A percentile compares a stretch with the other conserved stretches of the same genome.
Evolutionary conservation across 2,329 filamentous ascomycete species (phyloP).

Genomic region (Esteya vermicola): DNA sequence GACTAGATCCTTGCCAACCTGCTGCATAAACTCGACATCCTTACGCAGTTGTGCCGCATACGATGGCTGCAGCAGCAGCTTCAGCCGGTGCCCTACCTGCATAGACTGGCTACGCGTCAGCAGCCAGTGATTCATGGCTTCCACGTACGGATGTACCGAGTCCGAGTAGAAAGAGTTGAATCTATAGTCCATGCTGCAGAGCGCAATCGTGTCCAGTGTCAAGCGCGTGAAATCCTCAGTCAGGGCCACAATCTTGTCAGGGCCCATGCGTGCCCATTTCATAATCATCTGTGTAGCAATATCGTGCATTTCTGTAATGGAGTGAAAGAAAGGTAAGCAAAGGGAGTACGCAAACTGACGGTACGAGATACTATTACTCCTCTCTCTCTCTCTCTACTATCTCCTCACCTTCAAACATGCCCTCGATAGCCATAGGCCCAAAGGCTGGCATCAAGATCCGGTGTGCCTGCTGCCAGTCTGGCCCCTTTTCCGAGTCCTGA

Average conservation of each 20-base stretch:
- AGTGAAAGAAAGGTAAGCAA: too few species aligned
- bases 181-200: conserved; percentile 42
- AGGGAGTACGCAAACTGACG: neutral
- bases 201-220: conserved; percentile 46
- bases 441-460: conserved; percentile 54
- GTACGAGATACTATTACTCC: too few species aligned
- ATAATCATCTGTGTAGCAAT: conserved; percentile 50
- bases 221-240: conserved; percentile 51
- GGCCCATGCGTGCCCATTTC: conserved; percentile 54
- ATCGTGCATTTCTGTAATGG: conserved; percentile 43
- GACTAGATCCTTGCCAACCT: conserved; percentile 6
- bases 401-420: conserved; percentile 46
- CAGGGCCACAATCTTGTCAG: conserved; percentile 38
- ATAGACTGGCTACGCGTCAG: conserved; percentile 18
- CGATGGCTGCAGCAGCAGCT: conserved; percentile 5
- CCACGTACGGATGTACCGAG: conserved; percentile 54
- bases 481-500: conserved; percentile 23
- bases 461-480: conserved; percentile 55
- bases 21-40: conserved; percentile 6
- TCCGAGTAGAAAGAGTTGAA: conserved; percentile 52
- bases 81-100: conserved; percentile 6
- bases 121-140: conserved; percentile 40
- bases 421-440: conserved; percentile 50
- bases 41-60: conserved; percentile 4
- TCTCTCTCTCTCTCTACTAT: too few species aligned